Evolutionary conservation across 805 yeast species (phyloP), one percentile per base, ranked within the genome.

Genomic region (Maudiozyma barnettii): DNA sequence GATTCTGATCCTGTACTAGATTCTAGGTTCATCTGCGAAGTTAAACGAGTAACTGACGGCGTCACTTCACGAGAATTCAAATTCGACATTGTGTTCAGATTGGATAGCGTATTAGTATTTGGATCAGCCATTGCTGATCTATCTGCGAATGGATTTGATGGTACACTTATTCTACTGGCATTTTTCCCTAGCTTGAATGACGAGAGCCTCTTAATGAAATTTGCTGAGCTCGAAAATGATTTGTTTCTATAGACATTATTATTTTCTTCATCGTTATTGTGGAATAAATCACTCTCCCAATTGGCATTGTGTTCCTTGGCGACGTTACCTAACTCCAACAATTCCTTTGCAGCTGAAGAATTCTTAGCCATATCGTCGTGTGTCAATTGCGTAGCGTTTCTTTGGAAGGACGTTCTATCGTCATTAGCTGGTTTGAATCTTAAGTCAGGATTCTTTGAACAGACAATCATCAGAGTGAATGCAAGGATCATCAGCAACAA

Each of bases 381-480:
- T 55, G 12, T 33, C 20, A 23, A 35, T 20, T 41, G 26, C 5
- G 59, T 57, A 18, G 64, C 54, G 47, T 56, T 57, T 50, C 68
- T 73, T 60, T 84, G 93, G 79, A 90, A 90, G 9, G 96, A 87
- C 20, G 88, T 81, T 76, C 97, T 81, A 65, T 90, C 96, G 67
- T 90, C 97, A 58, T 74, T 81, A 10, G 95, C 95, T 12, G 95
- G 93, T 45, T 84, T 86, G 63, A 84, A 84, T 64, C 93, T 77
- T 10, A 89, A 80, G 66, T 87, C 96, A 23, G 96, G 96, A 63
- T 87, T 87, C 70, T 83, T 86, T 31, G 90, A 81, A 54, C 81
- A 72, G 1, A 84, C 51, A 8, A 85, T 79, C 57, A 80, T 67
- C n/a, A 67, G 63, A 47, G 82, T 75, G 55, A 84, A 81, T 2